Conservation (phyloP, 2,329 filamentous ascomycete genomes). For the Pseudogymnoascus sp. region DNA sequence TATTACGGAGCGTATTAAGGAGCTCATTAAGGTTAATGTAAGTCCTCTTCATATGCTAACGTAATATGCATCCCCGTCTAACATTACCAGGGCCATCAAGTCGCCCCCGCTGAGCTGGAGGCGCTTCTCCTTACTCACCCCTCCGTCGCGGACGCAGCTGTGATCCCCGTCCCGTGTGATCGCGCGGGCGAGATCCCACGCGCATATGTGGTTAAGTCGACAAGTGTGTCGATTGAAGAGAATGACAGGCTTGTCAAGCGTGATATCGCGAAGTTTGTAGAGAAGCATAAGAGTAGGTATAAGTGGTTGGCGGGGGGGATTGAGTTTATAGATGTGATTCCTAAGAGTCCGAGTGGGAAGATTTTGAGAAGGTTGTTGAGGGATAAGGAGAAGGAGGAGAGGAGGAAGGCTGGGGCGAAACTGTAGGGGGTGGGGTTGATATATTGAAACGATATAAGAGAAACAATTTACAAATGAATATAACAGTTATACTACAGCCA, state of each 20-base stretch:
- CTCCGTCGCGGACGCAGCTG: constrained; percentile 68
- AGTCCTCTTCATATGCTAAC: constrained; percentile 24
- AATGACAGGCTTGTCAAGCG: constrained; percentile 45
- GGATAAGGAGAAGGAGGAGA: constrained; percentile 65
- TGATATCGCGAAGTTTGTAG: constrained; percentile 53
- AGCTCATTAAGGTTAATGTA: constrained; percentile 73
- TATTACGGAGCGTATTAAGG: constrained; percentile 75
- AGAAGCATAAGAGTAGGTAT: constrained; percentile 59
- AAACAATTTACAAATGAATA: neutral
- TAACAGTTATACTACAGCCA: neutral
- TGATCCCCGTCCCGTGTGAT: constrained; percentile 63
- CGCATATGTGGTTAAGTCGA: constrained; percentile 56
- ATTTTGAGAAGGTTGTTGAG: constrained; percentile 62
- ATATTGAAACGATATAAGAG: neutral
- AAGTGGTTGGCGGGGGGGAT: constrained; percentile 60
- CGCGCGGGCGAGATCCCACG: constrained; percentile 58
- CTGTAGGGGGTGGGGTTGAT: constrained; percentile 39
- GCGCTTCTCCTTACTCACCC: constrained; percentile 70
- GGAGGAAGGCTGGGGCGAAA: constrained; percentile 58
- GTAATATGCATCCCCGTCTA: constrained; percentile 7
- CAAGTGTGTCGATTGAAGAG: constrained; percentile 42
- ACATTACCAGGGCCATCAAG: constrained; percentile 61
- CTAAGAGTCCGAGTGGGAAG: constrained; percentile 70
- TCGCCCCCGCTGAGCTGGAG: constrained; percentile 77
- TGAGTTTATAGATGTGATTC: constrained; percentile 59